Conservation (phyloP, 805 yeast species). For the Metschnikowia henanensis region DNA sequence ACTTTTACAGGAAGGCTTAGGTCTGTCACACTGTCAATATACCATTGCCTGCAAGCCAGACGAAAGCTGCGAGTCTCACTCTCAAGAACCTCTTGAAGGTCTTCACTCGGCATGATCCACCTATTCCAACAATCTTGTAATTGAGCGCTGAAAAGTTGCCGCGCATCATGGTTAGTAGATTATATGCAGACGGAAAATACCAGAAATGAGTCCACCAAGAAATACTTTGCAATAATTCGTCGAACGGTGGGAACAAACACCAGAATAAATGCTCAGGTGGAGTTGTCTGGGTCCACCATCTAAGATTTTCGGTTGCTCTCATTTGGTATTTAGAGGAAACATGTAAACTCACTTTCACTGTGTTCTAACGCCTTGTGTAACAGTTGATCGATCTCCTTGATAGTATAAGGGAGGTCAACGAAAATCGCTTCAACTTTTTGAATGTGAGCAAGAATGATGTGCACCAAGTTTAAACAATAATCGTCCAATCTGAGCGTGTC, state of each 20-base stretch:
- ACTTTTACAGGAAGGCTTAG: conserved; percentile 7
- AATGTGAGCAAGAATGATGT: conserved; percentile 29
- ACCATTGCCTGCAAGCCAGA: conserved; percentile 7
- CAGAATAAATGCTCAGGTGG: too few species aligned
- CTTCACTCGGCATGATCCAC: conserved; percentile 6
- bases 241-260: too few species aligned
- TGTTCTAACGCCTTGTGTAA: conserved; percentile 27
- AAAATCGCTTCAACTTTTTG: conserved; percentile 25
- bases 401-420: conserved; percentile 23
- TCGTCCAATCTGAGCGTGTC: conserved; percentile 35
- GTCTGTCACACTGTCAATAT: conserved; percentile 5
- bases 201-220: too few species aligned
- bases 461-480: conserved; percentile 31
- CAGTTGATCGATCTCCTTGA: conserved; percentile 29
- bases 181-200: too few species aligned
- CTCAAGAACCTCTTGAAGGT: conserved; percentile 7
- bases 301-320: too few species aligned
- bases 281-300: too few species aligned
- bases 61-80: conserved; percentile 8
- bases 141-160: not conserved
- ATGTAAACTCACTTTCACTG: conserved; percentile 34
- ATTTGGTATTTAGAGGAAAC: conserved; percentile 30
- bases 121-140: not conserved
- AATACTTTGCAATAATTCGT: too few species aligned
- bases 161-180: too few species aligned